Evolutionary conservation across 768 basidiomycete species (phyloP), one percentile per base, ranked within the genome.

Genomic region (Boletus vermiculosoides): DNA sequence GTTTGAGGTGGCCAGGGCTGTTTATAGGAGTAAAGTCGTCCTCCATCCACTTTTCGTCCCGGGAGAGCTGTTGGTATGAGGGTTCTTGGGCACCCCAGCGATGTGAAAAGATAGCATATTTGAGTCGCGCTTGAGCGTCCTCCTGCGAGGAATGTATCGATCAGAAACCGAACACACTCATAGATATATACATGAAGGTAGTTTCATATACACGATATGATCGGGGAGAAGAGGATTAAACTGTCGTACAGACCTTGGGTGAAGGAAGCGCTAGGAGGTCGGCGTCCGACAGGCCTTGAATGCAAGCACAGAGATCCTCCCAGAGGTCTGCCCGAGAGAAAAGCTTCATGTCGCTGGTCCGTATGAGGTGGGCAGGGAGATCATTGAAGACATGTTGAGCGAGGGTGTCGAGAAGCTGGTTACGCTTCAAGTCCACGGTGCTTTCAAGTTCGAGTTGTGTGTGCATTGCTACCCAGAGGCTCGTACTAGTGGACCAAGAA

Each of bases 91-190:
- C 30, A 9, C 53, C 59, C 59, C 53, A 61, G 8, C 59, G 59
- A 30, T 60, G 59, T 23, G 59, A 61, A 20, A 61, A 51, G 23
- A 61, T 47, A n/a, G 60, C 60, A 16, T 62, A 62, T 45, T 41
- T 52, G 46, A 61, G 20, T 7, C 54, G 54, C 6, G 23, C 25
- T 45, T 41, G 45, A 15, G 45, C 40, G 11, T 52, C 50, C 18
- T 61, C 54, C 60, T 62, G 41, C 6, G 18, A 55, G 4, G 28
- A 40, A 39, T 25, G 34, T 16, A n/a, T 15, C 7, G 20, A 25
- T 45, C 20, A 49, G 39, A 7, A 33, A 33, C 41, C 13, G n/a
- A 15, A n/a, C 16, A 4, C 12, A 34, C 12, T 30, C 36, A 2
- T 50, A 28, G 5, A 34, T 34, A 34, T 34, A 34, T 15, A 1